Conservation (phyloP, 1,284 basidiomycete genomes). For the Stygiomarasmius scandens region DNA sequence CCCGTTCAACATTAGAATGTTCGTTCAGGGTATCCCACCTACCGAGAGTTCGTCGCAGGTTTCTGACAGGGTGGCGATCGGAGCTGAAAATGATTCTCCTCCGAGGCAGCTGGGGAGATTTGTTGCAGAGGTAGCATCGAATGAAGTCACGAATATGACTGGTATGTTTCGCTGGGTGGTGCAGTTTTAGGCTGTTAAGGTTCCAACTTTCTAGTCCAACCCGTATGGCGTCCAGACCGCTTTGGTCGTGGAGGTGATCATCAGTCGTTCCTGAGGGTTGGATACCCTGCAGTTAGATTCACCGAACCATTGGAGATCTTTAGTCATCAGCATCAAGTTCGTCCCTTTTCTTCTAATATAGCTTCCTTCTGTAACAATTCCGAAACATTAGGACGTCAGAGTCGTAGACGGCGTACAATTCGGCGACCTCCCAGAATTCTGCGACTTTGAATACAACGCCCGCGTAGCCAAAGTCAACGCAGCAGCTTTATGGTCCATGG, state of each 20-base stretch:
- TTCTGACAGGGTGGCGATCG: constrained; percentile 37
- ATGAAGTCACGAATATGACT: constrained; percentile 48
- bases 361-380: too few species aligned
- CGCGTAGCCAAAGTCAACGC: constrained; percentile 54
- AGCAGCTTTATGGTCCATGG: constrained; percentile 54
- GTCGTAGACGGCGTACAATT: constrained; percentile 53
- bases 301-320: constrained; percentile 59
- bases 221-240: constrained; percentile 26
- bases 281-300: constrained; percentile 56
- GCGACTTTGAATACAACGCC: constrained; percentile 51
- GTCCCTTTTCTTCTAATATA: too few species aligned
- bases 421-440: constrained; percentile 54
- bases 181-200: background rate
- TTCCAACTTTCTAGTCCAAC: constrained; percentile 10
- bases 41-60: constrained; percentile 40
- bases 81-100: constrained; percentile 57
- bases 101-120: constrained; percentile 54
- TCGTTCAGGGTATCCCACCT: constrained; percentile 49
- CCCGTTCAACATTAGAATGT: constrained; percentile 41
- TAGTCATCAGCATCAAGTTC: constrained; percentile 60
- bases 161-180: constrained; percentile 38
- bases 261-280: constrained; percentile 48
- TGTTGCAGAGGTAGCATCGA: constrained; percentile 49
- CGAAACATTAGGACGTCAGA: constrained; percentile 48
- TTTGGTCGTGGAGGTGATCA: constrained; percentile 59